A percentile compares a stretch with the other conserved stretches of the same genome.
Conservation (phyloP, 495 filamentous ascomycete genomes). For the Tuber magnatum region DNA sequence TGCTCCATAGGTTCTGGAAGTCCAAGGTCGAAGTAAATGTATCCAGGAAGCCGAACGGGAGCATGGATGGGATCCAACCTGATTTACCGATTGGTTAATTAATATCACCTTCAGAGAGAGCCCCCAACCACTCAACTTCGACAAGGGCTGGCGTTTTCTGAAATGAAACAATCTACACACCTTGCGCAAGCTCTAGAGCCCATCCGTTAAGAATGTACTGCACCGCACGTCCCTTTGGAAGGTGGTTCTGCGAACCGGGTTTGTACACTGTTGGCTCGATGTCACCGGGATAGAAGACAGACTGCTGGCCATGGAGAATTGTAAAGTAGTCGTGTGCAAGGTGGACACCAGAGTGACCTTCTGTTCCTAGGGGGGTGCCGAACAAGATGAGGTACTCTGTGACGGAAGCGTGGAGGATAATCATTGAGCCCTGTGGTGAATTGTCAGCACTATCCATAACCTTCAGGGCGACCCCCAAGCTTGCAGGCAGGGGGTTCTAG, state of each 20-base stretch:
- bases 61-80: slow-evolving; percentile 82
- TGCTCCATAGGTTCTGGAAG: slow-evolving; percentile 71
- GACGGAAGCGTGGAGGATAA: slow-evolving; percentile 69
- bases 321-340: slow-evolving; percentile 90
- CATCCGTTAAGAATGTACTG: slow-evolving; percentile 78
- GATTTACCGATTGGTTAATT: neutral
- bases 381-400: slow-evolving; percentile 80
- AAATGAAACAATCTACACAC: slow-evolving; percentile 9
- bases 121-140: neutral
- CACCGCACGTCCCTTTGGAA: slow-evolving; percentile 66
- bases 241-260: slow-evolving; percentile 67
- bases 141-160: neutral
- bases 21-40: slow-evolving; percentile 67
- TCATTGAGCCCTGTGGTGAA: slow-evolving; percentile 58
- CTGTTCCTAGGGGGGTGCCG: slow-evolving; percentile 77
- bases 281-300: slow-evolving; percentile 61
- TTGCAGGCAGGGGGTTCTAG: neutral
- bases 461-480: neutral
- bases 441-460: neutral
- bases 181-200: slow-evolving; percentile 80
- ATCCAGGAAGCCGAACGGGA: slow-evolving; percentile 80
- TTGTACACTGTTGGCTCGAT: slow-evolving; percentile 70
- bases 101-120: neutral
- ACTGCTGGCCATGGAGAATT: slow-evolving; percentile 69
- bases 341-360: slow-evolving; percentile 79